These are phyloP conservation scores for Periconia macrospinosa DNA, from an alignment of 2,329 filamentous ascomycete genomes.

Conservation along the genomic window DNA sequence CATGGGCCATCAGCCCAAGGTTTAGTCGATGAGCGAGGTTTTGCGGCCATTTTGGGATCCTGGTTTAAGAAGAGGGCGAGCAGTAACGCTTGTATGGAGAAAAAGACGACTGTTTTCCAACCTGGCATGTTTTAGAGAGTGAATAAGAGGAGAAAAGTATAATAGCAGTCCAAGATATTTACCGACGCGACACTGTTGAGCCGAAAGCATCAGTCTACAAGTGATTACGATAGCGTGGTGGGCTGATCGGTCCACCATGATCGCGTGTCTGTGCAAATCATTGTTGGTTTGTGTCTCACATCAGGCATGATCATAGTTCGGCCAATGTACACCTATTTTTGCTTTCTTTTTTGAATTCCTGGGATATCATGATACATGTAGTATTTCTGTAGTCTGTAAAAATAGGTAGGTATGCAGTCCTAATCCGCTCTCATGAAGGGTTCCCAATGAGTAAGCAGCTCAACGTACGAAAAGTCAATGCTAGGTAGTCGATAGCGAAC, in stretches of 20 bases:
- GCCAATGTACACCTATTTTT: too few relatives aligned
- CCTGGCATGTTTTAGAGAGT: constrained; percentile 1
- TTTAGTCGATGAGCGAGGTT: constrained; percentile 8
- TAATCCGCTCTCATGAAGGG: too few relatives aligned
- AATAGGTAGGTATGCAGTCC: too few relatives aligned
- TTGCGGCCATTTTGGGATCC: constrained; percentile 12
- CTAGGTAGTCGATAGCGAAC: too few relatives aligned
- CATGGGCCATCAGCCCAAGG: constrained; percentile 37
- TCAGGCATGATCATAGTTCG: too few relatives aligned
- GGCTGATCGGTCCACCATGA: background rate
- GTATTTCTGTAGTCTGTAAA: too few relatives aligned
- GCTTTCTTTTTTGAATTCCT: too few relatives aligned
- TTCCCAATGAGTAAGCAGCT: too few relatives aligned
- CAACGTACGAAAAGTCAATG: too few relatives aligned
- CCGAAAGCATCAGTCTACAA: background rate
- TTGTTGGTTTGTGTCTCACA: background rate
- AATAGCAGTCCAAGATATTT: background rate
- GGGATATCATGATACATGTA: too few relatives aligned
- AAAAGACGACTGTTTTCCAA: constrained; percentile 6
- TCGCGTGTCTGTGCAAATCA: background rate
- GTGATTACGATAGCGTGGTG: background rate
- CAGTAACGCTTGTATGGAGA: constrained; percentile 11
- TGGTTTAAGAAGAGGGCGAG: constrained; percentile 11
- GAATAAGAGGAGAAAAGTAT: background rate
- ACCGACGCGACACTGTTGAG: background rate